A percentile compares a stretch with the other conserved stretches of the same genome.
phyloP scores from a whole-genome alignment of 148 eudicot species.

The Vaccinium vitisidaea region DNA sequence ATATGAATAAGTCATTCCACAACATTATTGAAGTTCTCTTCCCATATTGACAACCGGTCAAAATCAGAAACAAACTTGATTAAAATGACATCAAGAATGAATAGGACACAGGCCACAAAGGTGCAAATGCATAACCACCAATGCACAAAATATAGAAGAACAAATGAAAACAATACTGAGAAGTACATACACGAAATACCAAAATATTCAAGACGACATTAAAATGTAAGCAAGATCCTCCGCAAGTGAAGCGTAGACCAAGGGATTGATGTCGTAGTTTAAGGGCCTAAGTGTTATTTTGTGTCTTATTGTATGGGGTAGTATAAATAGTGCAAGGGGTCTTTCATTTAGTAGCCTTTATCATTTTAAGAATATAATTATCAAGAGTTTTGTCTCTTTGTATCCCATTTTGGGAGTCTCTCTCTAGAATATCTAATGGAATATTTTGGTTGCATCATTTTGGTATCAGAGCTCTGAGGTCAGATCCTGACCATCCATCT shows the following conservation, averaged over 20 bases:
- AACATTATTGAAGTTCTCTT: not conserved
- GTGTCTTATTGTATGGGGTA: too few relatives aligned
- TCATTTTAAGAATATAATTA: too few relatives aligned
- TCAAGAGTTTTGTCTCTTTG: too few relatives aligned
- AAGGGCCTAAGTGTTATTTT: too few relatives aligned
- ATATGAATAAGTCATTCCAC: not conserved
- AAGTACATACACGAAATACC: not conserved
- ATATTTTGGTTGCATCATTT: too few relatives aligned
- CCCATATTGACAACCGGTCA: not conserved
- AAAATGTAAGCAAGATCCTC: not conserved
- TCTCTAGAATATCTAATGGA: too few relatives aligned
- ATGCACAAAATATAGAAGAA: not conserved
- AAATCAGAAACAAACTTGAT: not conserved
- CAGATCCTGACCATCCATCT: too few relatives aligned
- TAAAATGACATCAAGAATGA: not conserved
- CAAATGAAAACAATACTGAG: not conserved
- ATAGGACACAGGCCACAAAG: not conserved
- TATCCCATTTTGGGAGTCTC: too few relatives aligned
- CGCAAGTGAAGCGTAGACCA: not conserved
- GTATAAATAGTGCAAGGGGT: too few relatives aligned
- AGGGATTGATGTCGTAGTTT: too few relatives aligned
- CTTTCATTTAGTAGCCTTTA: too few relatives aligned
- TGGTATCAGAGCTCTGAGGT: too few relatives aligned
- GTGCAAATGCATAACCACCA: not conserved
- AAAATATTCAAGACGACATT: not conserved